phyloP scores from a whole-genome alignment of 441 rosid species.

The Eruca vesicaria region DNA sequence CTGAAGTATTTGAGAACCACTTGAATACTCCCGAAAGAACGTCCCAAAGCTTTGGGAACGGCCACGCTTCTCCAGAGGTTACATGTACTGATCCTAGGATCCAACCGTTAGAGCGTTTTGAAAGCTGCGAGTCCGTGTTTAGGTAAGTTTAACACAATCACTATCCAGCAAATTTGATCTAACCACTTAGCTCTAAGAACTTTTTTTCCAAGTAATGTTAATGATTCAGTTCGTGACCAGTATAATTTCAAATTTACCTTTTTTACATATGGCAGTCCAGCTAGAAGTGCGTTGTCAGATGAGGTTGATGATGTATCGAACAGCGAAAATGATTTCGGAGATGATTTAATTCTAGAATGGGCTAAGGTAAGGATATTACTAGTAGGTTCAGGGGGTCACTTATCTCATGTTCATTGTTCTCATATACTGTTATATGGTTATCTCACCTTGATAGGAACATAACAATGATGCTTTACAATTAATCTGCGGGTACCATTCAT shows the following conservation, averaged over 20 bases:
- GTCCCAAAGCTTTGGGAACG: conserved; percentile 52
- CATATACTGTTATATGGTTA: conserved; percentile 23
- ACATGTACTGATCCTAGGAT: conserved; percentile 42
- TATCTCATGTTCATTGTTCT: conserved; percentile 20
- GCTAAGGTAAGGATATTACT: conserved; percentile 69
- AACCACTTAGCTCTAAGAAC: conserved; percentile 4
- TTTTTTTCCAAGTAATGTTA: background rate
- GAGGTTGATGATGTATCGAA: conserved; percentile 66
- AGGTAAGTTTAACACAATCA: conserved; percentile 47
- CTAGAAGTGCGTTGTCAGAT: conserved; percentile 66
- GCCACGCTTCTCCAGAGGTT: conserved; percentile 67
- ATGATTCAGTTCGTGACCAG: conserved; percentile 22
- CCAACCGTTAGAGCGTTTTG: conserved; percentile 55
- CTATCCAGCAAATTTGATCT: background rate
- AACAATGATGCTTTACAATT: conserved; percentile 79
- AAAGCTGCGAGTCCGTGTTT: conserved; percentile 74
- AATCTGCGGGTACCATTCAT: conserved; percentile 80
- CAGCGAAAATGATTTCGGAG: conserved; percentile 59
- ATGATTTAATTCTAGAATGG: conserved; percentile 81
- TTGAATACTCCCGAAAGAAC: conserved; percentile 55
- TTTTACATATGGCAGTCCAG: conserved; percentile 88
- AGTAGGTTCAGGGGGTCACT: background rate
- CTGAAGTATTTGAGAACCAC: conserved; percentile 65
- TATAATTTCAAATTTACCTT: conserved; percentile 40
- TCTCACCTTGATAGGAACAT: conserved; percentile 59